phyloP scores from a whole-genome alignment of 1,139 yeast genomes.

The Saccharomyces hybrid region DNA sequence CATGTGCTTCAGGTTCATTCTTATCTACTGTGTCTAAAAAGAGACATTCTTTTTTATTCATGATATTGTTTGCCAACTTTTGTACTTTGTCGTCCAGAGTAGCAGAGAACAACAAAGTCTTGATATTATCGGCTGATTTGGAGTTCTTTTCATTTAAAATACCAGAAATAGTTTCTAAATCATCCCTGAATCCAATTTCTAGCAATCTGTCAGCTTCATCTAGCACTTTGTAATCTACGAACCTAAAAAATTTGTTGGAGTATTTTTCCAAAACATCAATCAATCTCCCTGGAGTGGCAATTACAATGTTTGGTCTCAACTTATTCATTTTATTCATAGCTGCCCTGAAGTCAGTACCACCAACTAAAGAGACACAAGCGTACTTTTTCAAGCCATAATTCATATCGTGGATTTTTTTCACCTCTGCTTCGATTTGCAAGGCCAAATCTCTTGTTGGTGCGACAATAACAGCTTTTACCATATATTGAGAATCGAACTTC shows the following conservation, averaged over 20 bases:
- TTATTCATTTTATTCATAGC: slow-evolving; percentile 33
- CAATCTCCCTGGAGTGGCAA: slow-evolving; percentile 90
- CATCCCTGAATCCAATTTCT: slow-evolving; percentile 68
- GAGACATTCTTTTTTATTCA: slow-evolving; percentile 51
- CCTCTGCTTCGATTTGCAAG: slow-evolving; percentile 68
- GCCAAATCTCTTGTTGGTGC: slow-evolving; percentile 95
- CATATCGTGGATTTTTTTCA: slow-evolving; percentile 38
- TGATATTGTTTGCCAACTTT: slow-evolving; percentile 55
- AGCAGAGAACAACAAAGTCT: slow-evolving; percentile 78
- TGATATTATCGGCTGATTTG: slow-evolving; percentile 35
- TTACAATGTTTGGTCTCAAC: slow-evolving; percentile 48
- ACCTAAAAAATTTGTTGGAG: slow-evolving; percentile 44
- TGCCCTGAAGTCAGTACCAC: slow-evolving; percentile 40
- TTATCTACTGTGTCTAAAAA: slow-evolving; percentile 71
- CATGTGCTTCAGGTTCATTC: slow-evolving; percentile 71
- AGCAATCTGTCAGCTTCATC: slow-evolving; percentile 87
- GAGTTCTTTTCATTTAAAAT: slow-evolving; percentile 39
- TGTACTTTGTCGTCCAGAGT: slow-evolving; percentile 68
- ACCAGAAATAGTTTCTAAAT: slow-evolving; percentile 49
- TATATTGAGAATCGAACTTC: slow-evolving; percentile 16
- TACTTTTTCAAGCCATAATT: slow-evolving; percentile 32
- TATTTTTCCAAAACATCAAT: slow-evolving; percentile 49
- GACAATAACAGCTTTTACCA: slow-evolving; percentile 57
- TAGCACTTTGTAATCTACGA: slow-evolving; percentile 58
- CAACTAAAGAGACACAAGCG: slow-evolving; percentile 40